Evolutionary conservation across 139 green algal genomes (phyloP).

Genomic region (Pycnococcus provasolii): DNA sequence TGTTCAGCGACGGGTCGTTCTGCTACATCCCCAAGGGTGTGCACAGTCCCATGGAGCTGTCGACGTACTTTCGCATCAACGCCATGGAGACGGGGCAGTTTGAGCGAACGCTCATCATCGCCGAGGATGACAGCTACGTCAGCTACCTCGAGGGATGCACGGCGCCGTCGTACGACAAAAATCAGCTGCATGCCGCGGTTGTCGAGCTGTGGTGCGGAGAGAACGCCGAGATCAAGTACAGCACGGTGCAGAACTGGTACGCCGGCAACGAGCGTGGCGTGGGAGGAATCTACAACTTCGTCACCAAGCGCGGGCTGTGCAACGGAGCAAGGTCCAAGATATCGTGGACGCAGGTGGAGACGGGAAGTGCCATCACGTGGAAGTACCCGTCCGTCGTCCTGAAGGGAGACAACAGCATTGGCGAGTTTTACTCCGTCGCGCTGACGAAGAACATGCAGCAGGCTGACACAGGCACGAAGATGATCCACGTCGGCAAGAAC

Average conservation of each 20-base stretch:
- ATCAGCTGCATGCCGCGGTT: conserved; percentile 94
- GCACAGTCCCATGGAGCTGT: conserved; percentile 93
- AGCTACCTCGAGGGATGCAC: conserved; percentile 95
- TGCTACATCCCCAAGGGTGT: conserved; percentile 97
- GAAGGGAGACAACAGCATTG: conserved; percentile 79
- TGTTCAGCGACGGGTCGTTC: conserved; percentile 96
- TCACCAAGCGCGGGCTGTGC: conserved; percentile 96
- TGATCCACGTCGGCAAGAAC: conserved; percentile 96
- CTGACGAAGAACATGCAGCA: conserved; percentile 97
- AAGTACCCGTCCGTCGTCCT: conserved; percentile 95
- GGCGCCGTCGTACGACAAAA: conserved; percentile 84
- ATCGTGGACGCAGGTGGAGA: conserved; percentile 98
- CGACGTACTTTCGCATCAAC: conserved; percentile 99
- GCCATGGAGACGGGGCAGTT: conserved; percentile 92
- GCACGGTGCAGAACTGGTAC: conserved; percentile 99
- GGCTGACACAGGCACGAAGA: conserved; percentile 82
- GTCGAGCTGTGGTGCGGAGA: conserved; percentile 80
- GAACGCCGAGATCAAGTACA: conserved; percentile 97
- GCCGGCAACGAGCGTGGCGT: conserved; percentile 75
- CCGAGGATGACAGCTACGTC: conserved; percentile 86
- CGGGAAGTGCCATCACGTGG: conserved; percentile 94
- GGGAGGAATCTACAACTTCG: conserved; percentile 99
- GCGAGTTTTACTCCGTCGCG: conserved; percentile 97
- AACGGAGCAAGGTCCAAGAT: conserved; percentile 86
- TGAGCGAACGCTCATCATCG: conserved; percentile 95